These are phyloP conservation scores for Saturnispora sekii DNA, from an alignment of 805 yeast genomes.

Conservation along the genomic window DNA sequence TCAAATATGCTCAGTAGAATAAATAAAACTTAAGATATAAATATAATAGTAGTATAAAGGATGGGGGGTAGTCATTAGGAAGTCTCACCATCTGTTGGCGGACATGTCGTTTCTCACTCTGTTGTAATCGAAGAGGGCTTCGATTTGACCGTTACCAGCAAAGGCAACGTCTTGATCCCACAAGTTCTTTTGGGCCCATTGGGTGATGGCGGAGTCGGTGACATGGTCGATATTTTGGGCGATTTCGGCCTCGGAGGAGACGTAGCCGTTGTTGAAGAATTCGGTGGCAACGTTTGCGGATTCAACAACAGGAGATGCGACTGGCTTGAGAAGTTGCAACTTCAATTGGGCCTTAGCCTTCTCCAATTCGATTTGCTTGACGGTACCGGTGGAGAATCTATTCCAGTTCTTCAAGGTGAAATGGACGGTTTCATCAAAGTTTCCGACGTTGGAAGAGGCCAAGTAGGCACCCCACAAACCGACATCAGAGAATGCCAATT, in stretches of 20 bases:
- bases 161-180: constrained; percentile 83
- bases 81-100: constrained; percentile 65
- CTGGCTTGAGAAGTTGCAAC: constrained; percentile 42
- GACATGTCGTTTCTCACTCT: constrained; percentile 86
- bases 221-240: constrained; percentile 56
- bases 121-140: constrained; percentile 73
- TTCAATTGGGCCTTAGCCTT: constrained; percentile 69
- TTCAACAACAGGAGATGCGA: constrained; percentile 39
- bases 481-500: constrained; percentile 60
- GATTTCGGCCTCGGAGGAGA: constrained; percentile 50
- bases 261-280: constrained; percentile 51
- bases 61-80: background rate
- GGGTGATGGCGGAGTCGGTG: constrained; percentile 46
- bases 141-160: constrained; percentile 80
- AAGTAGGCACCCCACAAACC: constrained; percentile 82
- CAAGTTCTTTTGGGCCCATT: constrained; percentile 67
- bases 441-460: constrained; percentile 46
- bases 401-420: constrained; percentile 82
- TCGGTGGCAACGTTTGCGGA: constrained; percentile 40
- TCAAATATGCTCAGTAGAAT: background rate
- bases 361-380: constrained; percentile 68
- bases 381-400: constrained; percentile 60
- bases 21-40: constrained; percentile 4
- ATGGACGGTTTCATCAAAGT: constrained; percentile 69
- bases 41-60: constrained; percentile 4